Evolutionary conservation across 257 asterid species (phyloP).

Genomic region (Penstemon newberryi): DNA sequence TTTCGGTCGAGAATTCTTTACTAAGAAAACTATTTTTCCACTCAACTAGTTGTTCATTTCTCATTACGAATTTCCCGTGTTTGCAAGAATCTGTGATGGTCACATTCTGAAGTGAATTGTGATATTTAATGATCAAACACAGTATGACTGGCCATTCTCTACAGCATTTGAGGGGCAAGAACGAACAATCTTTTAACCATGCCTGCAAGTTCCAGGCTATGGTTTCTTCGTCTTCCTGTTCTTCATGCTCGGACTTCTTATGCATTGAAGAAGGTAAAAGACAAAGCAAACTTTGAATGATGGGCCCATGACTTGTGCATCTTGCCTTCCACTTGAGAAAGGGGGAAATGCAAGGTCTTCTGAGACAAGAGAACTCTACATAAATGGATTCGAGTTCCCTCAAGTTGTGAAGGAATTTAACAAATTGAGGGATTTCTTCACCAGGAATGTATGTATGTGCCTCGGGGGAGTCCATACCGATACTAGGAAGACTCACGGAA

Average conservation of each 20-base stretch:
- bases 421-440: conserved; percentile 23
- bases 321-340: conserved; percentile 20
- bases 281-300: conserved; percentile 11
- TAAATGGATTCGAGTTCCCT: conserved; percentile 26
- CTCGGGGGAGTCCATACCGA: conserved; percentile 5
- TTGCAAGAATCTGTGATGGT: conserved; percentile 15
- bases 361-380: conserved; percentile 25
- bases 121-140: conserved; percentile 25
- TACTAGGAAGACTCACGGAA: conserved; percentile 19
- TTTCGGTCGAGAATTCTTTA: neutral
- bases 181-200: neutral
- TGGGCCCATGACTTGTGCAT: neutral
- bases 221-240: neutral
- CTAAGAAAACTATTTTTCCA: conserved; percentile 21
- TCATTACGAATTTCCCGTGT: conserved; percentile 20
- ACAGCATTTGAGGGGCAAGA: conserved; percentile 9
- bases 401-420: conserved; percentile 33
- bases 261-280: conserved; percentile 7
- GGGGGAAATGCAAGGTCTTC: conserved; percentile 4
- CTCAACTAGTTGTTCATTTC: conserved; percentile 13
- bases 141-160: conserved; percentile 7
- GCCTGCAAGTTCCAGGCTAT: neutral
- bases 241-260: neutral
- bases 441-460: neutral
- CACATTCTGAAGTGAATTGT: conserved; percentile 19